phyloP scores from a whole-genome alignment of 371 early-diverging fungal genomes.

The Mortierella sp. region DNA sequence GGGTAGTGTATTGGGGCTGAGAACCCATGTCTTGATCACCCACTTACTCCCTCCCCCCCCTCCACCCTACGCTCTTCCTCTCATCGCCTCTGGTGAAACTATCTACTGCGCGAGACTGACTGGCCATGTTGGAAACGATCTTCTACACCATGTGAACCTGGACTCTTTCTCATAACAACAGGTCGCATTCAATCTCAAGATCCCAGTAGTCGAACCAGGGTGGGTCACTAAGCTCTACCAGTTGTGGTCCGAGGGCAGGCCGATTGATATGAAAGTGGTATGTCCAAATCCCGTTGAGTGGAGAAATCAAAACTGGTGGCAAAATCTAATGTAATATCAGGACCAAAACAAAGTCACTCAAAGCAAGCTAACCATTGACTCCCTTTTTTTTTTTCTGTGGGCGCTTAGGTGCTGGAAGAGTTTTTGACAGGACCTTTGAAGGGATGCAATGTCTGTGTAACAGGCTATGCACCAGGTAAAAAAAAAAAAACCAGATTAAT shows the following conservation, averaged over 20 bases:
- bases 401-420: conserved; percentile 11
- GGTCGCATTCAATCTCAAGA: conserved; percentile 7
- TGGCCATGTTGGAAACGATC: no score
- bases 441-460: conserved; percentile 37
- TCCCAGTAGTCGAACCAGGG: conserved; percentile 7
- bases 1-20: conserved; percentile 15
- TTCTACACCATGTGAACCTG: no score
- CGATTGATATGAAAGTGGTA: conserved; percentile 1
- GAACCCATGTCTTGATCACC: no score
- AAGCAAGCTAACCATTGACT: no score
- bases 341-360: no score
- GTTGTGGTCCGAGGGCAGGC: background rate
- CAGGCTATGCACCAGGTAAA: conserved; percentile 29
- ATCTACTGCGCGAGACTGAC: no score
- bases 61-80: no score
- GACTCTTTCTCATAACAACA: background rate
- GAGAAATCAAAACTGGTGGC: no score
- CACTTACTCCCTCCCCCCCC: no score
- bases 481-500: no score
- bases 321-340: no score
- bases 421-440: conserved; percentile 23
- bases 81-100: no score
- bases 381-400: background rate
- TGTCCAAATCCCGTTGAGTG: background rate
- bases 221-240: background rate